phyloP scores from a whole-genome alignment of 768 basidiomycete genomes.

The Lactarius quietus region DNA sequence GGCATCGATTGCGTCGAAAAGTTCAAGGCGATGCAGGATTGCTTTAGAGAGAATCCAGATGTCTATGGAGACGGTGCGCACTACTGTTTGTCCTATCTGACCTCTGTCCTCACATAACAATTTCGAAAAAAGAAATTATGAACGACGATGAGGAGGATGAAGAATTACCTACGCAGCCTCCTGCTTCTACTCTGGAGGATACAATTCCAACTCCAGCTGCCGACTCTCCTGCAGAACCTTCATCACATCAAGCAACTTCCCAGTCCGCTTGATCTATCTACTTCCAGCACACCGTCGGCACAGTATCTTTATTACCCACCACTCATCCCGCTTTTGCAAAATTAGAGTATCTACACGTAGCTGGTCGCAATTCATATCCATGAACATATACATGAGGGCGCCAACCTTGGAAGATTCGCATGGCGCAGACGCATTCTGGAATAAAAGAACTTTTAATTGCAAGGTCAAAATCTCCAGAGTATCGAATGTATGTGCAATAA shows the following conservation, averaged over 20 bases:
- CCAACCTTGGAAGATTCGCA: background rate
- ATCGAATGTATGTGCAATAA: conserved; percentile 12
- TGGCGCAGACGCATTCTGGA: background rate
- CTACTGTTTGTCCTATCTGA: conserved; percentile 11
- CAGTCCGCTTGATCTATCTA: conserved; percentile 7
- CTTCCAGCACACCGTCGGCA: background rate
- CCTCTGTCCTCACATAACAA: background rate
- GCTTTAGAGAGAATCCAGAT: conserved; percentile 94
- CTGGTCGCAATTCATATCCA: conserved; percentile 13
- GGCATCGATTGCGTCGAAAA: conserved; percentile 97
- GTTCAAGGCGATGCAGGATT: conserved; percentile 96
- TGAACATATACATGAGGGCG: background rate
- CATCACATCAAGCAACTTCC: background rate
- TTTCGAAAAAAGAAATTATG: conserved; percentile 22
- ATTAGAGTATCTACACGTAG: conserved; percentile 24
- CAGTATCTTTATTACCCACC: conserved; percentile 26
- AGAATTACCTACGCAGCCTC: conserved; percentile 2
- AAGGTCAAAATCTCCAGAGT: conserved; percentile 2
- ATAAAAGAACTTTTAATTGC: conserved; percentile 8
- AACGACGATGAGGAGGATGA: conserved; percentile 23
- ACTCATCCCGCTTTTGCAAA: conserved; percentile 24
- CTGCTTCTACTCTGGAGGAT: background rate
- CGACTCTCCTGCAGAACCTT: background rate
- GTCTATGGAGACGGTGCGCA: conserved; percentile 88
- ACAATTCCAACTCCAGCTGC: background rate